Conservation (phyloP, 805 yeast genomes). For the Naumovozyma castellii region DNA sequence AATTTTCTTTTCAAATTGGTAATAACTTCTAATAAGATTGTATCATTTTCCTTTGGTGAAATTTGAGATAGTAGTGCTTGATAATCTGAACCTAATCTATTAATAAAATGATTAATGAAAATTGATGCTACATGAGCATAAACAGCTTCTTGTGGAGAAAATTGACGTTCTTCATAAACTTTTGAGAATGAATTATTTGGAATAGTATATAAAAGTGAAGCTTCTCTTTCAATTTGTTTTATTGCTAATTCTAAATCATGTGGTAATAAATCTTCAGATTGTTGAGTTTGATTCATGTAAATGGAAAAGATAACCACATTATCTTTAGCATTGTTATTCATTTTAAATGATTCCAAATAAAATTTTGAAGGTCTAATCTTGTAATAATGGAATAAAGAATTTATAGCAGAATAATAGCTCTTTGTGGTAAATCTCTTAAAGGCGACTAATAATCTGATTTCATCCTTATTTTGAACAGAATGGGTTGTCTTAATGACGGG, state of each 20-base stretch:
- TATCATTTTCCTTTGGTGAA: conserved; percentile 49
- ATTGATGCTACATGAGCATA: conserved; percentile 91
- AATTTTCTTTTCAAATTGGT: conserved; percentile 76
- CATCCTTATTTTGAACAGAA: conserved; percentile 69
- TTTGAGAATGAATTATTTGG: conserved; percentile 78
- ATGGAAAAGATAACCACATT: conserved; percentile 81
- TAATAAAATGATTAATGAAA: conserved; percentile 88
- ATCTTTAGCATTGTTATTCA: conserved; percentile 42
- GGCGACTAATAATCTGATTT: conserved; percentile 82
- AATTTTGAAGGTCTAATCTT: conserved; percentile 76
- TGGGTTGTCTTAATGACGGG: conserved; percentile 80
- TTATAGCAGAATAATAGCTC: conserved; percentile 77
- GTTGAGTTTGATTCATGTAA: conserved; percentile 60
- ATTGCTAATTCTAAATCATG: conserved; percentile 53
- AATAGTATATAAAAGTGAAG: conserved; percentile 81
- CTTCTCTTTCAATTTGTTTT: conserved; percentile 87
- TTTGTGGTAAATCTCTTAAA: conserved; percentile 77
- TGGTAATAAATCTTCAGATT: conserved; percentile 30
- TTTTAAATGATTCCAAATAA: conserved; percentile 81
- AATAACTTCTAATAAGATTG: conserved; percentile 61
- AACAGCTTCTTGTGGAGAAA: conserved; percentile 88
- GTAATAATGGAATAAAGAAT: conserved; percentile 81
- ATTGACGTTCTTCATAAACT: conserved; percentile 60
- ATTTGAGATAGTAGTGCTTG: conserved; percentile 56
- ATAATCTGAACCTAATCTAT: conserved; percentile 88